phyloP scores from a whole-genome alignment of 345 rosid genomes.

The Aquilaria malaccensis region DNA sequence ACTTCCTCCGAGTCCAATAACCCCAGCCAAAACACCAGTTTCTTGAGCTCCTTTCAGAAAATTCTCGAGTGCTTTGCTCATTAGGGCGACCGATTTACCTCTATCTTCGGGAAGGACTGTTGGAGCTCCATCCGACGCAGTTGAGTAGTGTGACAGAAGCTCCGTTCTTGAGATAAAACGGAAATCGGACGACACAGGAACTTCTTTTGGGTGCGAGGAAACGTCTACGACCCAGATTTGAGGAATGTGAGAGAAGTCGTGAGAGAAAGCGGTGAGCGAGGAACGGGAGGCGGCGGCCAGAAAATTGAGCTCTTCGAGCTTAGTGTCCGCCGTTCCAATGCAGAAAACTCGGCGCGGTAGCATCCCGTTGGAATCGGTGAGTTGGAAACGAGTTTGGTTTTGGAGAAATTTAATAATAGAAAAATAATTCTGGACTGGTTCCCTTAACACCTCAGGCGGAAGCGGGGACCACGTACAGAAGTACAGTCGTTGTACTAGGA shows the following conservation, averaged over 20 bases:
- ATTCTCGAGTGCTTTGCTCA: slow-evolving; percentile 59
- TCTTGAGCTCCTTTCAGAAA: slow-evolving; percentile 37
- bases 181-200: slow-evolving; percentile 29
- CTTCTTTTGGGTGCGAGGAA: slow-evolving; percentile 40
- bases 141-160: slow-evolving; percentile 39
- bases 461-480: no score
- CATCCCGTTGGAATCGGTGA: neutral
- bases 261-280: slow-evolving; percentile 38
- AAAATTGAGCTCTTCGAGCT: slow-evolving; percentile 75
- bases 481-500: no score
- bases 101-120: slow-evolving; percentile 50
- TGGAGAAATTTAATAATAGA: no score
- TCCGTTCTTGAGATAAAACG: slow-evolving; percentile 43
- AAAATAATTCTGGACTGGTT: no score
- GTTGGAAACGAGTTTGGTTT: neutral
- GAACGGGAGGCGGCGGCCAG: slow-evolving; percentile 60
- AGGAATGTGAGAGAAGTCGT: slow-evolving; percentile 42
- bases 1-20: slow-evolving; percentile 77
- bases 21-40: slow-evolving; percentile 48
- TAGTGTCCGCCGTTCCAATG: slow-evolving; percentile 81
- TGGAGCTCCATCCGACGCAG: slow-evolving; percentile 17
- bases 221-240: slow-evolving; percentile 67
- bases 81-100: slow-evolving; percentile 56
- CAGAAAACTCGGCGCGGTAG: slow-evolving; percentile 46
- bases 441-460: no score